Evolutionary conservation across 805 yeast species (phyloP).

Genomic region (Nakazawaea pomicola): DNA sequence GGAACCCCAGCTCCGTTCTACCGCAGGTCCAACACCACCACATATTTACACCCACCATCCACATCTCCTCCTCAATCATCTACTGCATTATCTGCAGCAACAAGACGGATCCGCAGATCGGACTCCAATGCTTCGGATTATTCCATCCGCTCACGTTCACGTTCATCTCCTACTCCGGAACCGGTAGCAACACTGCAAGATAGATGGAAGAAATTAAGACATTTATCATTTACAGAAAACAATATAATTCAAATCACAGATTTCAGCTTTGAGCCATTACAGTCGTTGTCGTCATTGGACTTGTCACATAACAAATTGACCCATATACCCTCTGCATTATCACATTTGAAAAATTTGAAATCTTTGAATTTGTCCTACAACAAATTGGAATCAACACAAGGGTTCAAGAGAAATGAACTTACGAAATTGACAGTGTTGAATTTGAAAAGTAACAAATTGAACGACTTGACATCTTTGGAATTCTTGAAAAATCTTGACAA

Average conservation of each 20-base stretch:
- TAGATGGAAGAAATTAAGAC: slow-evolving; percentile 34
- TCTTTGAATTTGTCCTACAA: slow-evolving; percentile 51
- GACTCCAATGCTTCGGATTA: slow-evolving; percentile 12
- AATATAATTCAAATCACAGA: slow-evolving; percentile 27
- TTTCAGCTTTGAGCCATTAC: slow-evolving; percentile 25
- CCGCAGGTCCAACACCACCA: too few species aligned
- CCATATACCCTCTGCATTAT: slow-evolving; percentile 48
- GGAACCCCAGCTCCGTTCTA: too few species aligned
- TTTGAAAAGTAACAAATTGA: slow-evolving; percentile 43
- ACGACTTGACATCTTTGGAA: slow-evolving; percentile 40
- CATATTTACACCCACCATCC: neutral
- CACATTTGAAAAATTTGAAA: slow-evolving; percentile 41
- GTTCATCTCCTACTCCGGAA: slow-evolving; percentile 7
- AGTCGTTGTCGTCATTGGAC: slow-evolving; percentile 39
- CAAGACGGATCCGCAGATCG: slow-evolving; percentile 12
- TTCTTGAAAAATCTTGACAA: slow-evolving; percentile 38
- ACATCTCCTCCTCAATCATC: slow-evolving; percentile 8
- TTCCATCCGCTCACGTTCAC: neutral
- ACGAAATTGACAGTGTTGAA: slow-evolving; percentile 41
- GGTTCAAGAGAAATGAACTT: slow-evolving; percentile 32
- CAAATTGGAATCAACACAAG: slow-evolving; percentile 27
- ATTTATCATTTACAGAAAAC: slow-evolving; percentile 36
- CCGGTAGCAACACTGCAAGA: slow-evolving; percentile 5
- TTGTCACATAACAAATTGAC: slow-evolving; percentile 49
- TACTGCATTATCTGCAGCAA: neutral